Evolutionary conservation across 1,284 basidiomycete genomes (phyloP), one percentile per base, ranked within the genome.

Genomic region (Tilletiopsis washingtonensis): DNA sequence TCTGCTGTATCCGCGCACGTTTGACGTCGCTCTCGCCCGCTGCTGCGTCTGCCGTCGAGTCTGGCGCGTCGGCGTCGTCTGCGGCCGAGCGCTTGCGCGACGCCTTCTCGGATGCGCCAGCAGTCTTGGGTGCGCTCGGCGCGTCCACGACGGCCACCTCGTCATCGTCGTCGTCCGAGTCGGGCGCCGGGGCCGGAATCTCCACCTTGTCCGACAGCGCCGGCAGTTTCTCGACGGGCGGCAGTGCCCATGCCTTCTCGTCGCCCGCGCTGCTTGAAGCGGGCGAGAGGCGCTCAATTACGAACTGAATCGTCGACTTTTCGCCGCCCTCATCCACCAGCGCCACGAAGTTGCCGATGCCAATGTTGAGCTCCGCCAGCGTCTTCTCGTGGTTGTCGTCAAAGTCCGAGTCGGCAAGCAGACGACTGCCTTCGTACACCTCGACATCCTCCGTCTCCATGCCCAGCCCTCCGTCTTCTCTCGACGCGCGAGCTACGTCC

Each of bases 381-480:
- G 83, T 85, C 57, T 83, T 78, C 2, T 80, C 81, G 49, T 81
- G 66, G 62, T 91, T 91, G 59, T 93, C 89, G 44, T 87, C 84
- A 78, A 86, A 91, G 64, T 94, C 91, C 4, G 86, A 86, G 66
- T 94, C 91, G 59, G 81, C 83, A 47, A 91, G 74, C 39, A 93
- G 75, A 42, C 86, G 79, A 58, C 84, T 83, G 40, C 86, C 89
- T 73, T 96, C 88, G 63, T 85, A 88, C 25, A 67, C 53, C 11
- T 52, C 48, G 19, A 62, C 12, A 15, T 57, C 55, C 3, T 45
- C 42, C n/a, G 55, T 61, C 12, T 53, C 49, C 11, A 53, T 53
- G n/a, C 74, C 66, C 43, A 72, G 62, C 14, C 76, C 79, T 4
- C 80, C 79, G n/a, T 79, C 81, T 25, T 59, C 59, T 56, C 69